phyloP scores from a whole-genome alignment of 805 yeast species.

The Spathaspora sp. region DNA sequence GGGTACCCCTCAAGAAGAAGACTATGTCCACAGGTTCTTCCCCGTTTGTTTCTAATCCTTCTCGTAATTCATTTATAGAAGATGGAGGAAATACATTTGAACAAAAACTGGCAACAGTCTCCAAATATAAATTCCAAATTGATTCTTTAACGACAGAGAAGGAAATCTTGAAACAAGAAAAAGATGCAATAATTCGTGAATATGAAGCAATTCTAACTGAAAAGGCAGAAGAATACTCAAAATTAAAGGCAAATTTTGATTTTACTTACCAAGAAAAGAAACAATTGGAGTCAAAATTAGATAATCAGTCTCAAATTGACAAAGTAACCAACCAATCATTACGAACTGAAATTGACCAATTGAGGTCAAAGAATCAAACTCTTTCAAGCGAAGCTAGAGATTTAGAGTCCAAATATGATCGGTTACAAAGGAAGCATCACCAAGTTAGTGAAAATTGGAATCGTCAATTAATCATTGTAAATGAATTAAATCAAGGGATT shows the following conservation, averaged over 20 bases:
- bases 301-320: slow-evolving; percentile 27
- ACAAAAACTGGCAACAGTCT: slow-evolving; percentile 14
- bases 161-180: slow-evolving; percentile 24
- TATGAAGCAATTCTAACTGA: slow-evolving; percentile 25
- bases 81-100: slow-evolving; percentile 13
- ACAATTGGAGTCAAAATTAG: slow-evolving; percentile 26
- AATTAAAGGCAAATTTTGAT: slow-evolving; percentile 33
- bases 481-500: slow-evolving; percentile 37
- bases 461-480: slow-evolving; percentile 26
- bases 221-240: slow-evolving; percentile 30
- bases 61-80: background rate
- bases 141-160: slow-evolving; percentile 31
- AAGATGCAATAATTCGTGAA: slow-evolving; percentile 17
- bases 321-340: slow-evolving; percentile 14
- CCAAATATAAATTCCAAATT: slow-evolving; percentile 31
- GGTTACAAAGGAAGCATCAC: slow-evolving; percentile 23
- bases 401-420: slow-evolving; percentile 18
- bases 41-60: slow-evolving; percentile 26
- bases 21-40: slow-evolving; percentile 15
- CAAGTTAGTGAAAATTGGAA: slow-evolving; percentile 33
- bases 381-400: slow-evolving; percentile 10
- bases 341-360: slow-evolving; percentile 14
- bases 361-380: slow-evolving; percentile 16
- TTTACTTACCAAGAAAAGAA: slow-evolving; percentile 31
- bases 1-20: too few species aligned